A percentile compares a stretch with the other conserved stretches of the same genome.
Evolutionary conservation across 1,284 basidiomycete genomes (phyloP).

Genomic region (Ganoderma lingzhi): DNA sequence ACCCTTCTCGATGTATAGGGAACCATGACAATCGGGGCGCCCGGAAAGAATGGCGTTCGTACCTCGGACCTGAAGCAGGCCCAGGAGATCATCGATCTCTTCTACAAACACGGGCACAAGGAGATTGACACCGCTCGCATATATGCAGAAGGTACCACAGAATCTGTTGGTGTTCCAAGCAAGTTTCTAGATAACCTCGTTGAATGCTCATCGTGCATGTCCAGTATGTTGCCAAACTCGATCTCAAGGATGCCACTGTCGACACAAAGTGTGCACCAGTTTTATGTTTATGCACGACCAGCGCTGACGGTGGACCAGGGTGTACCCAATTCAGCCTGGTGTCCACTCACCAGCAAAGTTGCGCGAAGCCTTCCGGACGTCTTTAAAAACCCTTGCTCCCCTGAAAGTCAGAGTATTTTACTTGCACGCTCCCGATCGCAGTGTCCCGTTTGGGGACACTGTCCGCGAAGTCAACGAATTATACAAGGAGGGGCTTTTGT

Average conservation of each 20-base stretch:
- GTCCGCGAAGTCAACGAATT: slow-evolving; percentile 52
- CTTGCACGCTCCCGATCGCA: slow-evolving; percentile 57
- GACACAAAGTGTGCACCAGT: slow-evolving; percentile 55
- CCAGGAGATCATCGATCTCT: slow-evolving; percentile 56
- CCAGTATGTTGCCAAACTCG: slow-evolving; percentile 52
- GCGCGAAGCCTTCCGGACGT: slow-evolving; percentile 48
- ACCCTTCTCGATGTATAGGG: slow-evolving; percentile 39
- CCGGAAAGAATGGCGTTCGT: slow-evolving; percentile 53
- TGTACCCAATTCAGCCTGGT: slow-evolving; percentile 51
- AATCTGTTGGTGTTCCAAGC: slow-evolving; percentile 44
- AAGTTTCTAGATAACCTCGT: neutral
- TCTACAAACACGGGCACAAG: slow-evolving; percentile 50
- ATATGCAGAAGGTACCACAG: slow-evolving; percentile 61
- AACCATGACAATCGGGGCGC: slow-evolving; percentile 57
- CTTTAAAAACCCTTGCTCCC: slow-evolving; percentile 46
- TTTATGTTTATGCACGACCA: neutral
- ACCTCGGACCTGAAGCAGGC: slow-evolving; percentile 47
- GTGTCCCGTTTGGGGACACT: slow-evolving; percentile 55
- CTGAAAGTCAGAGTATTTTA: slow-evolving; percentile 54
- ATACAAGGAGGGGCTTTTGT: slow-evolving; percentile 55
- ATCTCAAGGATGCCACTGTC: slow-evolving; percentile 50
- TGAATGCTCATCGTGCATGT: neutral
- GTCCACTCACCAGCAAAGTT: slow-evolving; percentile 49
- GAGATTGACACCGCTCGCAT: slow-evolving; percentile 60
- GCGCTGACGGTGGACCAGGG: slow-evolving; percentile 38